Evolutionary conservation across 495 filamentous ascomycete species (phyloP).

Genomic region (Lophiotrema nucula): DNA sequence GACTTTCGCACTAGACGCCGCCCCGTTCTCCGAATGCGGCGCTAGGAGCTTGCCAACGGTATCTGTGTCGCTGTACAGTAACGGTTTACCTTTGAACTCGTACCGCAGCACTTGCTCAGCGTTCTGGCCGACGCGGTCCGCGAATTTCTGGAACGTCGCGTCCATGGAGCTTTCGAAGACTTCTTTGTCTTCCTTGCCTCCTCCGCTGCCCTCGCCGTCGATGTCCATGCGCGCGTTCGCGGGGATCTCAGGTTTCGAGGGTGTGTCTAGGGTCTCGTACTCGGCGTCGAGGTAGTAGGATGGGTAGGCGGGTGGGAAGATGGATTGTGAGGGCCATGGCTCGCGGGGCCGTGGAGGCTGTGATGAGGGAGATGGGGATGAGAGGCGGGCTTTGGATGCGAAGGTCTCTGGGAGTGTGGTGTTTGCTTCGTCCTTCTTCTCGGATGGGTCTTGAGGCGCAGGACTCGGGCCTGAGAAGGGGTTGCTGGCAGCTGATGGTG

Average conservation of each 20-base stretch:
- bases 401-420: conserved; percentile 65
- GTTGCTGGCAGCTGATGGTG: conserved; percentile 13
- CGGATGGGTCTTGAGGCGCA: conserved; percentile 41
- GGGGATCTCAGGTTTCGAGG: conserved; percentile 43
- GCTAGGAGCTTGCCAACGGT: conserved; percentile 65
- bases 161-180: conserved; percentile 82
- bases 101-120: conserved; percentile 93
- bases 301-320: conserved; percentile 69
- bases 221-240: conserved; percentile 55
- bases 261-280: conserved; percentile 74
- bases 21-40: conserved; percentile 32
- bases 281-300: conserved; percentile 85
- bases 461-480: conserved; percentile 11
- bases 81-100: conserved; percentile 75
- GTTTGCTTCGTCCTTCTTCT: conserved; percentile 35
- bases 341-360: conserved; percentile 42
- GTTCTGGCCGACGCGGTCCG: conserved; percentile 83
- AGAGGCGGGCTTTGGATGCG: conserved; percentile 62
- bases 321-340: conserved; percentile 71
- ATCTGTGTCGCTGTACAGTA: conserved; percentile 79
- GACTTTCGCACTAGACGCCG: conserved; percentile 29
- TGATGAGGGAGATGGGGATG: conserved; percentile 38
- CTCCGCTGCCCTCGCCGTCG: conserved; percentile 46
- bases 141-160: conserved; percentile 87
- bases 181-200: conserved; percentile 70